A percentile compares a stretch with the other conserved stretches of the same genome.
phyloP scores from a whole-genome alignment of 2,329 filamentous ascomycete species.

The Talaromyces sp. region DNA sequence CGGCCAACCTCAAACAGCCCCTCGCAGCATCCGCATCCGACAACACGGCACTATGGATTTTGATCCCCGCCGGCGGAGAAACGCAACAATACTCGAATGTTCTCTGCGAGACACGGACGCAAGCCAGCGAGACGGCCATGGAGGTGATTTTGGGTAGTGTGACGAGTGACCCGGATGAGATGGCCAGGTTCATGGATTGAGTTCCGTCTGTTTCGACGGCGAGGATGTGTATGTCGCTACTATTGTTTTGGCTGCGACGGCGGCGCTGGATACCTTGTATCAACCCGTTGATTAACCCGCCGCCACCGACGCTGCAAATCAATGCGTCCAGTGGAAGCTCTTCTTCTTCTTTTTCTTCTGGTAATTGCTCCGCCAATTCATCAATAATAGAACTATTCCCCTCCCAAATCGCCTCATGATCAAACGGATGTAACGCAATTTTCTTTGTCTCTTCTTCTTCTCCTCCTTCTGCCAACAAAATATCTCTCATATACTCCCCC shows the following conservation, averaged over 20 bases:
- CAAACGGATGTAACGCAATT: slow-evolving; percentile 43
- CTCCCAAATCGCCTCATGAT: slow-evolving; percentile 43
- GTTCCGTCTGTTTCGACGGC: slow-evolving; percentile 73
- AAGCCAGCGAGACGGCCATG: slow-evolving; percentile 69
- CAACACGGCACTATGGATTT: slow-evolving; percentile 59
- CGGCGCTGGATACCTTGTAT: slow-evolving; percentile 60
- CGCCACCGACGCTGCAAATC: slow-evolving; percentile 74
- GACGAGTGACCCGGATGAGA: slow-evolving; percentile 52
- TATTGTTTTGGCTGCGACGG: slow-evolving; percentile 23
- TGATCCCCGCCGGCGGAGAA: slow-evolving; percentile 39
- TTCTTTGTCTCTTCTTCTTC: slow-evolving; percentile 28
- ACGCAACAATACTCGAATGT: slow-evolving; percentile 63
- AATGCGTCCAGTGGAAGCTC: slow-evolving; percentile 58
- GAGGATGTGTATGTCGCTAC: slow-evolving; percentile 51
- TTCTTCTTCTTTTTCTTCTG: slow-evolving; percentile 24
- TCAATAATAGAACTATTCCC: slow-evolving; percentile 43
- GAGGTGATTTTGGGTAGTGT: slow-evolving; percentile 68
- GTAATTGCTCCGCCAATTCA: slow-evolving; percentile 40
- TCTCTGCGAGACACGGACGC: slow-evolving; percentile 61
- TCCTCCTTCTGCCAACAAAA: slow-evolving; percentile 31
- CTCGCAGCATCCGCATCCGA: slow-evolving; percentile 73
- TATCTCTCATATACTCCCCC: slow-evolving; percentile 59
- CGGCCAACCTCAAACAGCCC: slow-evolving; percentile 69
- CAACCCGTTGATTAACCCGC: slow-evolving; percentile 72
- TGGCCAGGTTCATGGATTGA: slow-evolving; percentile 60